These are phyloP conservation scores for Biancaea sappan DNA, from an alignment of 306 rosid genomes.

Conservation along the genomic window DNA sequence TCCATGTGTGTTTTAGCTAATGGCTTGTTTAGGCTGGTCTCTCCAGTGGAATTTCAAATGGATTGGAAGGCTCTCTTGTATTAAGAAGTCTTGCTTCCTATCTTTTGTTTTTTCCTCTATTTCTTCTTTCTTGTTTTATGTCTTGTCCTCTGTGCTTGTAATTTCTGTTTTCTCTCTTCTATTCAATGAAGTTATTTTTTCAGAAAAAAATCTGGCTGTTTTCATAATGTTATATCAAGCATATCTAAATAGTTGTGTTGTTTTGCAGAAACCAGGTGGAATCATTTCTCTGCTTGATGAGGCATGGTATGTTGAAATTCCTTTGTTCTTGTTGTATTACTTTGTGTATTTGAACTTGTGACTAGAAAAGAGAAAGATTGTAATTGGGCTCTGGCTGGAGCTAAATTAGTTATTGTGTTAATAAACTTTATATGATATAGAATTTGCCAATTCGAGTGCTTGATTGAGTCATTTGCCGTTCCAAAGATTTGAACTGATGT, in stretches of 20 bases:
- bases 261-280: slow-evolving; percentile 92
- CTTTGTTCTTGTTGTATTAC: slow-evolving; percentile 21
- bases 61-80: no score
- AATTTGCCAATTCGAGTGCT: slow-evolving; percentile 21
- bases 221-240: slow-evolving; percentile 24
- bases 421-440: slow-evolving; percentile 11
- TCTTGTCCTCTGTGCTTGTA: no score
- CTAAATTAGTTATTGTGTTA: slow-evolving; percentile 8
- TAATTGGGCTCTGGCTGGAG: slow-evolving; percentile 11
- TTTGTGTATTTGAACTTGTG: slow-evolving; percentile 16
- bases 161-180: no score
- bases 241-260: slow-evolving; percentile 16
- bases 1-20: no score
- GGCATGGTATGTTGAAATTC: slow-evolving; percentile 76
- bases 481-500: slow-evolving; percentile 14
- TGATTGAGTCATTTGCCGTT: slow-evolving; percentile 16
- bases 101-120: no score
- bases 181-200: no score
- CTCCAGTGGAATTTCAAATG: no score
- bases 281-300: slow-evolving; percentile 89
- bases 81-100: no score
- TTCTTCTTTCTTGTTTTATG: no score
- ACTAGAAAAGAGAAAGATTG: slow-evolving; percentile 17
- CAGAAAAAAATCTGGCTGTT: slow-evolving; percentile 8
- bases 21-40: no score